phyloP scores from a whole-genome alignment of 139 green algal species.

The Picochlorum sp. region DNA sequence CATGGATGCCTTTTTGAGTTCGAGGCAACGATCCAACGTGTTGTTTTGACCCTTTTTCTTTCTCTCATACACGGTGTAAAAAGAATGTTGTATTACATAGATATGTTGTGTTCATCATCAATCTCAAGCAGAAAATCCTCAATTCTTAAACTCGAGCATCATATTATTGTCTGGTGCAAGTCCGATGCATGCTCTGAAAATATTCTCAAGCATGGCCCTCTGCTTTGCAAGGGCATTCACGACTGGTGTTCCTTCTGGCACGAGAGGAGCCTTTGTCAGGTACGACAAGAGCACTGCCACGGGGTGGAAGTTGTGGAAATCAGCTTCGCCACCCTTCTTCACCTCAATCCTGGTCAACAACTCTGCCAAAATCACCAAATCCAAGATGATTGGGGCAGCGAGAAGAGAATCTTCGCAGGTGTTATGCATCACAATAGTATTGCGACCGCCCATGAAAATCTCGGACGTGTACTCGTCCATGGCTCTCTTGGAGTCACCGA shows the following conservation, averaged over 20 bases:
- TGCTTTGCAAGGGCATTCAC: constrained; percentile 96
- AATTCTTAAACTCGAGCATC: constrained; percentile 66
- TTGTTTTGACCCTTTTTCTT: not conserved
- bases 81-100: not conserved
- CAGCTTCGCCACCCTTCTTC: constrained; percentile 59
- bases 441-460: constrained; percentile 90
- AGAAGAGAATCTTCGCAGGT: constrained; percentile 96
- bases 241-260: constrained; percentile 80
- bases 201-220: constrained; percentile 96
- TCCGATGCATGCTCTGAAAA: constrained; percentile 91
- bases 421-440: constrained; percentile 99
- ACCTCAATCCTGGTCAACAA: constrained; percentile 86
- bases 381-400: constrained; percentile 96
- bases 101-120: not conserved
- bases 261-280: constrained; percentile 89
- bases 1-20: constrained; percentile 12
- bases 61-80: not conserved
- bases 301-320: constrained; percentile 82
- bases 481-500: constrained; percentile 93
- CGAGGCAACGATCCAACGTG: not conserved
- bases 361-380: constrained; percentile 95
- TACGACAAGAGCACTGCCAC: constrained; percentile 89
- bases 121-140: not conserved
- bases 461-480: constrained; percentile 99
- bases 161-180: constrained; percentile 96